Conservation (phyloP, 2,329 filamentous ascomycete species). For the Ceratocystis albifundus region DNA sequence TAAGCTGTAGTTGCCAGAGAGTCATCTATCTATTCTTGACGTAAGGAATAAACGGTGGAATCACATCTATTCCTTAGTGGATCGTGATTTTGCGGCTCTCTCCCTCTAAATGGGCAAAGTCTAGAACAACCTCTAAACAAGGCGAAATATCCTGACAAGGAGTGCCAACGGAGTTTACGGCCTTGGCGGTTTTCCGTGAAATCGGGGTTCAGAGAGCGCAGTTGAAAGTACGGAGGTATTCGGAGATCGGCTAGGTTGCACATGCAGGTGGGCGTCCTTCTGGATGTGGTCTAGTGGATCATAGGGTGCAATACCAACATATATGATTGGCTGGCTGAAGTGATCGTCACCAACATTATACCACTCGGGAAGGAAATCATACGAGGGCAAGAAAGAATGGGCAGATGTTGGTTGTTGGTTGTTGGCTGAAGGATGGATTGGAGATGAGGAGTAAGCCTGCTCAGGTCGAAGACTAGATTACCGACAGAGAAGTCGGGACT, state of each 20-base stretch:
- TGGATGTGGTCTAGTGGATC: not conserved
- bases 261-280: not conserved
- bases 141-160: no score
- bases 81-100: no score
- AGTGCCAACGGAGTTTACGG: no score
- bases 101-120: no score
- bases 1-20: no score
- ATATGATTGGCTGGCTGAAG: not conserved
- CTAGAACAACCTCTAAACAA: no score
- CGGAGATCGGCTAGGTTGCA: not conserved
- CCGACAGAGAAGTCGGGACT: not conserved
- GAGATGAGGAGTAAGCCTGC: not conserved
- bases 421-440: not conserved
- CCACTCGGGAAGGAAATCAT: not conserved
- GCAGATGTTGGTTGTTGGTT: constrained; percentile 1
- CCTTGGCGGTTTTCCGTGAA: no score
- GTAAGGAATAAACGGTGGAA: no score
- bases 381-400: not conserved
- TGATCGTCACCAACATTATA: not conserved
- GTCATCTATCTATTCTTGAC: no score
- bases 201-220: not conserved
- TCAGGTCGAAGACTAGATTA: not conserved
- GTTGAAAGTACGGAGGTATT: not conserved
- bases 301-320: not conserved
- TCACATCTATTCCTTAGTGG: no score